These are phyloP conservation scores for Tuber aestivum DNA, from an alignment of 495 filamentous ascomycete species.

Conservation along the genomic window DNA sequence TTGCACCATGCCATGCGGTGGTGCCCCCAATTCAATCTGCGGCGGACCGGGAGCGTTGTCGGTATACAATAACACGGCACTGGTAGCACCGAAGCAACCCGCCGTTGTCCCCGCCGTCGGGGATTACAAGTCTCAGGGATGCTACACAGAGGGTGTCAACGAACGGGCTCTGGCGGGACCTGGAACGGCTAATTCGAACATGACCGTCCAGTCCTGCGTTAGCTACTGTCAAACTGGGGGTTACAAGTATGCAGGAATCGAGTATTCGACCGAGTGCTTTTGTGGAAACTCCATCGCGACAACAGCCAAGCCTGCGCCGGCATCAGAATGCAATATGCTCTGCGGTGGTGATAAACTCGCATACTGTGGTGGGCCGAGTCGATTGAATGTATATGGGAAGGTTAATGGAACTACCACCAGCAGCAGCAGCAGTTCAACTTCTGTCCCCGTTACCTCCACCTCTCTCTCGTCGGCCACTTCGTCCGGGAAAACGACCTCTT, in stretches of 20 bases:
- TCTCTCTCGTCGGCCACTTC: neutral
- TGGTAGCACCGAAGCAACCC: conserved; percentile 27
- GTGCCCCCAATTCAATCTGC: conserved; percentile 17
- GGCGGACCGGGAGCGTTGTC: conserved; percentile 26
- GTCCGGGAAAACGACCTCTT: neutral
- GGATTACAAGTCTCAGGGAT: conserved; percentile 45
- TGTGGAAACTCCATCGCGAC: conserved; percentile 39
- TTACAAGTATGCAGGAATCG: conserved; percentile 49
- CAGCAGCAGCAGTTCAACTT: neutral
- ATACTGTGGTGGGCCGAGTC: conserved; percentile 22
- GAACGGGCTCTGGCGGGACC: conserved; percentile 49
- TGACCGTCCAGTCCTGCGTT: conserved; percentile 50
- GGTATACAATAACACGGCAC: conserved; percentile 44
- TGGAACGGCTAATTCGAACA: neutral
- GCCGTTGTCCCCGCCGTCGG: conserved; percentile 16
- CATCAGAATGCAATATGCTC: conserved; percentile 25
- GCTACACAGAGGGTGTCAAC: conserved; percentile 52
- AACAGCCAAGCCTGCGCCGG: conserved; percentile 14
- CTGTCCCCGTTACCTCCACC: neutral
- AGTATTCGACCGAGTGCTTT: conserved; percentile 42
- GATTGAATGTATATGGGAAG: conserved; percentile 15
- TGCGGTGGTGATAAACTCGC: conserved; percentile 21
- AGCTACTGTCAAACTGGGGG: conserved; percentile 38
- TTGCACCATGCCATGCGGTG: conserved; percentile 30
- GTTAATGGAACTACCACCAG: neutral